Percentiles rank a stretch among this genome's conserved stretches.
Evolutionary conservation across 2,329 filamentous ascomycete species (phyloP).

Genomic region (Xylaria sp.): DNA sequence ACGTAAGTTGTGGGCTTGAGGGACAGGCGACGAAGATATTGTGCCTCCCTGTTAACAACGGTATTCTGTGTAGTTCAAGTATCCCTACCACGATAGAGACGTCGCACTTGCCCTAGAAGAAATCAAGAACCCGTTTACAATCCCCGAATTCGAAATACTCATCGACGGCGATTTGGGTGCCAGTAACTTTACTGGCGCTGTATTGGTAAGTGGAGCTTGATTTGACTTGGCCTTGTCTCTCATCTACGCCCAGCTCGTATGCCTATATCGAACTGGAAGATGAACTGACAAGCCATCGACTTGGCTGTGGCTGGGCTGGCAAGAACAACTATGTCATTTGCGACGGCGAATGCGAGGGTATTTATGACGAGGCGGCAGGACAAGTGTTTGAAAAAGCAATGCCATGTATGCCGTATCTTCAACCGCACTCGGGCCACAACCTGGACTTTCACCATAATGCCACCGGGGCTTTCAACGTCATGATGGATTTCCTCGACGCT

Average conservation of each 20-base stretch:
- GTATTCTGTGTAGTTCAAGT: neutral
- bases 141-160: neutral
- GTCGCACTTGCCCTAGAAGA: neutral
- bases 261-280: neutral
- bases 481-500: neutral
- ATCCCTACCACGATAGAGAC: neutral
- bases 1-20: neutral
- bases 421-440: neutral
- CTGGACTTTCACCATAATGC: slow-evolving; percentile 6
- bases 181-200: neutral
- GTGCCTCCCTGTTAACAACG: neutral
- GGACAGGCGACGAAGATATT: neutral
- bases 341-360: neutral
- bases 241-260: neutral
- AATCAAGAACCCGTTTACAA: neutral
- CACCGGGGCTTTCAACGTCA: neutral
- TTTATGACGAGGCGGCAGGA: neutral
- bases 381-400: neutral
- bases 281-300: too few species aligned
- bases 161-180: neutral
- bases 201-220: neutral
- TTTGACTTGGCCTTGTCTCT: neutral
- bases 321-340: too few species aligned
- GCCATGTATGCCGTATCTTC: neutral
- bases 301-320: too few species aligned